A percentile compares a stretch with the other conserved stretches of the same genome.
Evolutionary conservation across 2,329 filamentous ascomycete genomes (phyloP).

Genomic region (Truncatella angustata): DNA sequence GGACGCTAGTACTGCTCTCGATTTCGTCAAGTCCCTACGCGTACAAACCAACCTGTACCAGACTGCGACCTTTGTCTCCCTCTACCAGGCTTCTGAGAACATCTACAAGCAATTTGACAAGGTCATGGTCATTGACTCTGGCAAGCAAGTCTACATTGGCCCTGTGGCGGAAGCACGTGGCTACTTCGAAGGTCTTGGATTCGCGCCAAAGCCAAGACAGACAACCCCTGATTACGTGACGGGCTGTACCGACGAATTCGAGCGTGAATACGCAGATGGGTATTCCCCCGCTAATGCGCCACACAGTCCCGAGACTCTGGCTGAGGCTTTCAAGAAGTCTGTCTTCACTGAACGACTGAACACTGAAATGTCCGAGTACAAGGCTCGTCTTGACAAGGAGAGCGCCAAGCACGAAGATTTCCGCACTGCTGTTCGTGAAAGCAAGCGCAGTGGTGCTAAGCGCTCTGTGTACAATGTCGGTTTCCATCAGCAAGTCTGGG

Average conservation of each 20-base stretch:
- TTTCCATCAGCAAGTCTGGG: conserved; percentile 80
- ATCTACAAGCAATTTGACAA: conserved; percentile 82
- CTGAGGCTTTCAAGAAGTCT: conserved; percentile 69
- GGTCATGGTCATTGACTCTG: conserved; percentile 76
- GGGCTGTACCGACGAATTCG: conserved; percentile 80
- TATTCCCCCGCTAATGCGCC: conserved; percentile 65
- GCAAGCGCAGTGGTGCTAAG: conserved; percentile 73
- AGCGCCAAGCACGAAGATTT: conserved; percentile 74
- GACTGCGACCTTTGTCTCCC: conserved; percentile 79
- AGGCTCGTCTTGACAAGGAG: conserved; percentile 60
- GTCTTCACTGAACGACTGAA: conserved; percentile 53
- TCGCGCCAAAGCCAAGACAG: conserved; percentile 70
- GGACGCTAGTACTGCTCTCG: conserved; percentile 66
- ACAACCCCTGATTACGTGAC: conserved; percentile 82
- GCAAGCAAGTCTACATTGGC: conserved; percentile 75
- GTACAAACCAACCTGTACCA: conserved; percentile 82
- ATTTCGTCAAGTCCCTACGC: conserved; percentile 68
- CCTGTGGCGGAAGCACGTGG: conserved; percentile 62
- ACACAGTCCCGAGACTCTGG: conserved; percentile 64
- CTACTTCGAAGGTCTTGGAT: conserved; percentile 78
- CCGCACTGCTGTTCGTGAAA: conserved; percentile 69
- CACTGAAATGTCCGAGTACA: conserved; percentile 69
- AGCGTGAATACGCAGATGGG: conserved; percentile 72
- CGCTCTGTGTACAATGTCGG: conserved; percentile 81
- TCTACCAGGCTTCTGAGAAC: conserved; percentile 83